These are phyloP conservation scores for Debaryomyces tyrocola DNA, from an alignment of 805 yeast species.

Conservation along the genomic window DNA sequence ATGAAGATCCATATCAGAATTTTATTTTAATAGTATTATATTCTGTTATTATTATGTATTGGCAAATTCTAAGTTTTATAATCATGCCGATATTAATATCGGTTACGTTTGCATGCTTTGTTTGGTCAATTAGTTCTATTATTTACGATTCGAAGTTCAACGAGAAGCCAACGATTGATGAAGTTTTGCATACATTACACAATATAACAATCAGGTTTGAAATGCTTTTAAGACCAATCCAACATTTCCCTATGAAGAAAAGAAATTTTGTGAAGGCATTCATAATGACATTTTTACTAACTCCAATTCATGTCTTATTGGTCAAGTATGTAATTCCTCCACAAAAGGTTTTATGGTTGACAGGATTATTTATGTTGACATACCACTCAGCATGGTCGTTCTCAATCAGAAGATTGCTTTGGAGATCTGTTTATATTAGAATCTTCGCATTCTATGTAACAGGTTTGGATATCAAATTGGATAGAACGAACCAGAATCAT, in stretches of 20 bases:
- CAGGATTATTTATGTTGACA: conserved; percentile 39
- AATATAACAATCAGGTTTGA: conserved; percentile 46
- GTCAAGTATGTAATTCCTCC: conserved; percentile 32
- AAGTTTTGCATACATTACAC: conserved; percentile 46
- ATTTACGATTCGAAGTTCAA: conserved; percentile 41
- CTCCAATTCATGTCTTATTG: conserved; percentile 46
- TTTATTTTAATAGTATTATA: conserved; percentile 40
- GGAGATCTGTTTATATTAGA: conserved; percentile 50
- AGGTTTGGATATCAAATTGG: conserved; percentile 33
- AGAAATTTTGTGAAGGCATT: conserved; percentile 31
- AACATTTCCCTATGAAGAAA: conserved; percentile 24
- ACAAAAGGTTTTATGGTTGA: conserved; percentile 32
- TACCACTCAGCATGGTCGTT: conserved; percentile 51
- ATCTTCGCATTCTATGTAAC: conserved; percentile 39
- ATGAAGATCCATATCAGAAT: conserved; percentile 49
- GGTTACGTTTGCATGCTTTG: conserved; percentile 36
- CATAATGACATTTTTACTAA: conserved; percentile 30
- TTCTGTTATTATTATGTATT: conserved; percentile 41
- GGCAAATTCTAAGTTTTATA: conserved; percentile 37
- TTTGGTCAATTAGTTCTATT: conserved; percentile 47
- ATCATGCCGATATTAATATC: conserved; percentile 41
- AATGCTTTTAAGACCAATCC: conserved; percentile 40
- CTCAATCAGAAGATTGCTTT: conserved; percentile 44
- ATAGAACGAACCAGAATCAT: conserved; percentile 4
- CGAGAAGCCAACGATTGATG: conserved; percentile 54